Evolutionary conservation across 2,329 filamentous ascomycete species (phyloP), one percentile per base, ranked within the genome.

Genomic region (Cladosporium velox): DNA sequence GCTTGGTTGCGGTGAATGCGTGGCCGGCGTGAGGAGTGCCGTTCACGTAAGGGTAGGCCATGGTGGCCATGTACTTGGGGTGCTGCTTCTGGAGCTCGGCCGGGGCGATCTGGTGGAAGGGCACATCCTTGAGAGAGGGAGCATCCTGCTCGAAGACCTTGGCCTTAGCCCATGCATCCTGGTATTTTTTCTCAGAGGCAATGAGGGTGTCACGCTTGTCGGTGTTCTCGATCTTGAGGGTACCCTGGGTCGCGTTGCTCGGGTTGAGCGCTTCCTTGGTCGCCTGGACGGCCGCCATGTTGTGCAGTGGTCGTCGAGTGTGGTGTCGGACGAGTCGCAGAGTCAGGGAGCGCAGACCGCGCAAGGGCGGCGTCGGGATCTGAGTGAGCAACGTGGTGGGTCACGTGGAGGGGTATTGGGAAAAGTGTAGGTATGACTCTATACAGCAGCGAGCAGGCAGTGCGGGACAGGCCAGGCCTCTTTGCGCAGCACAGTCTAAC

Each of bases 1-100:
- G 88, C 81, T 99, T 99, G 75, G 87, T 91, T 68, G 91, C 88
- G 26, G 93, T 95, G 79, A 99, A 98, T 72, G 88, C 90, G 82
- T 99, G 95, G 26, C 95, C 95, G 35, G 91, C 92, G 76, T 98
- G 94, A 4, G 76, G 71, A n/a, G 75, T 91, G 69, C 92, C 92
- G 79, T 96, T 96, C 90, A 93, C 92, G 79, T 92, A 93, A 26
- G 88, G 88, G 73, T 89, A 91, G 72, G 87, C 88, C 82, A 91
- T 90, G 65, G 87, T 90, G 67, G 90, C 92, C 77, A 94, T 96
- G 85, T 93, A 97, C 82, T 98, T 98, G 72, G 94, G 94, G 74
- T 91, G 83, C 78, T 93, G 89, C 74, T 89, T 85, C 75, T 91
- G 91, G 70, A 96, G 84, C 74, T 95, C 89, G 69, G 87, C 87